Evolutionary conservation across 1,139 yeast species (phyloP).

Genomic region (Hansenula sp.): DNA sequence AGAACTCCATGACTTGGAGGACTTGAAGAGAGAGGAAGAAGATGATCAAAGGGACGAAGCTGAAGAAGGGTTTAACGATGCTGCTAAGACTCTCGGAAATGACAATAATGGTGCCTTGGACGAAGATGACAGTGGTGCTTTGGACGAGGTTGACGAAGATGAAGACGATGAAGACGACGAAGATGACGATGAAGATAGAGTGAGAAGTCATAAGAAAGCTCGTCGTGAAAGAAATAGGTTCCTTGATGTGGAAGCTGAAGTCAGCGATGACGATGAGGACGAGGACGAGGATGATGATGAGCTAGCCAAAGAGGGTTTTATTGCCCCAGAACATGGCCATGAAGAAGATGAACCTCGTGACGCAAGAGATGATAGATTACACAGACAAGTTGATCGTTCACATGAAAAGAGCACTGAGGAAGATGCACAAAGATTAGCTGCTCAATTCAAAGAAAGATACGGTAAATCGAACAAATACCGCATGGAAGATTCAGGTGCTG

Average conservation of each 20-base stretch:
- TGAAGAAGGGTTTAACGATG: too few species aligned
- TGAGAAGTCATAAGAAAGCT: slow-evolving; percentile 49
- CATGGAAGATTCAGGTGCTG: slow-evolving; percentile 82
- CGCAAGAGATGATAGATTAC: slow-evolving; percentile 58
- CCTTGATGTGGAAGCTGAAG: slow-evolving; percentile 98
- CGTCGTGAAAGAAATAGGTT: slow-evolving; percentile 82
- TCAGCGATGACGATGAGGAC: slow-evolving; percentile 96
- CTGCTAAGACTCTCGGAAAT: too few species aligned
- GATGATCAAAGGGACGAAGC: slow-evolving; percentile 19
- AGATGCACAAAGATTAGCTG: slow-evolving; percentile 94
- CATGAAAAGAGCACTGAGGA: slow-evolving; percentile 89
- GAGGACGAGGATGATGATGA: slow-evolving; percentile 93
- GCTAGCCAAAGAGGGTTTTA: slow-evolving; percentile 76
- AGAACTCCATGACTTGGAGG: slow-evolving; percentile 25
- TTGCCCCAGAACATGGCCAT: slow-evolving; percentile 65
- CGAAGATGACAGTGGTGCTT: too few species aligned
- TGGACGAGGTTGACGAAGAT: slow-evolving; percentile 36
- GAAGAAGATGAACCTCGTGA: slow-evolving; percentile 47
- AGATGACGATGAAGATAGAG: slow-evolving; percentile 58
- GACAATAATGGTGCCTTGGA: slow-evolving; percentile 36
- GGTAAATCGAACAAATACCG: slow-evolving; percentile 85
- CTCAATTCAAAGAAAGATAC: slow-evolving; percentile 86
- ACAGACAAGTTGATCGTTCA: slow-evolving; percentile 87
- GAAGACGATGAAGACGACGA: slow-evolving; percentile 56
- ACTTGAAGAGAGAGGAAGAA: slow-evolving; percentile 25